A percentile compares a stretch with the other conserved stretches of the same genome.
Evolutionary conservation across 148 eudicot species (phyloP).

Genomic region (Diospyros lotus): DNA sequence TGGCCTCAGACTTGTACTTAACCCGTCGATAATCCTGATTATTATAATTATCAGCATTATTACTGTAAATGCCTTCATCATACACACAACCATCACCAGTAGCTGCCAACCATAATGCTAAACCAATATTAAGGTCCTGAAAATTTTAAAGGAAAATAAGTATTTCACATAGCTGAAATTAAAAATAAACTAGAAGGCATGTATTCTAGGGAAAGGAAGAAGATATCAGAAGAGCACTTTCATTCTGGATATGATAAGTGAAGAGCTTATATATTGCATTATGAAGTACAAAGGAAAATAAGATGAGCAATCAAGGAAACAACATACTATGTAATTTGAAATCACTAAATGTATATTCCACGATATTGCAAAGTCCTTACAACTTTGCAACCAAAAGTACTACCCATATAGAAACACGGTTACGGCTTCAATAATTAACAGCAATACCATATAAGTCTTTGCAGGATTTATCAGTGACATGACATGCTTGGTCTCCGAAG

Average conservation of each 20-base stretch:
- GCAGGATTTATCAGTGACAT: conserved; percentile 82
- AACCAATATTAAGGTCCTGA: conserved; percentile 93
- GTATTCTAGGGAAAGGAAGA: too few species aligned
- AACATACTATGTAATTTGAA: background rate
- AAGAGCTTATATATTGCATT: background rate
- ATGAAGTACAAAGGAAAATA: background rate
- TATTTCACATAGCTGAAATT: background rate
- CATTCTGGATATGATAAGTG: background rate
- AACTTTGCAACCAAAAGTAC: background rate
- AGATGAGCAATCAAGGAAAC: background rate
- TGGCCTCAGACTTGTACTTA: conserved; percentile 68
- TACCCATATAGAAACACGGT: too few species aligned
- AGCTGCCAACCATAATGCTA: conserved; percentile 96
- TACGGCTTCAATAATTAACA: background rate
- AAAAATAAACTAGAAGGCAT: background rate
- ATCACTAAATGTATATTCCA: background rate
- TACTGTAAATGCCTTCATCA: conserved; percentile 27
- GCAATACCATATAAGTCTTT: conserved; percentile 78
- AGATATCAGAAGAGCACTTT: too few species aligned
- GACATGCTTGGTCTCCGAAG: conserved; percentile 80
- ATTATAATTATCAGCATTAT: conserved; percentile 16
- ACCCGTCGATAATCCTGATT: conserved; percentile 26
- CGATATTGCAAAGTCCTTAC: background rate
- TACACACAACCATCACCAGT: conserved; percentile 78
- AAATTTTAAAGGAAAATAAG: conserved; percentile 8